phyloP scores from a whole-genome alignment of 148 eudicot species.

The Amaranthus palmeri region DNA sequence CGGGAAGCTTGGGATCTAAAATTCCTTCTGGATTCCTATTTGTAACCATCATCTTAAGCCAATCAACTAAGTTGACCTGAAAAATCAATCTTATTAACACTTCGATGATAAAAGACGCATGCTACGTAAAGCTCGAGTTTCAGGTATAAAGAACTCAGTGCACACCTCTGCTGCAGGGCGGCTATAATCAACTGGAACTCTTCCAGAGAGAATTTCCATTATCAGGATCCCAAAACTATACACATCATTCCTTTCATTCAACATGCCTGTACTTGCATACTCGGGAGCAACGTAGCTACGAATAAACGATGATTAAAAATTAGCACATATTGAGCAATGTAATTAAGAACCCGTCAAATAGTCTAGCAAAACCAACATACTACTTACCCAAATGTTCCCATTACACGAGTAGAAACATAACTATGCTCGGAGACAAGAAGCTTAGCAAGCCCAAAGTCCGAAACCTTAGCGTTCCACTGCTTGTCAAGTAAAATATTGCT shows the following conservation, averaged over 20 bases:
- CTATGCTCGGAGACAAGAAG: conserved; percentile 59
- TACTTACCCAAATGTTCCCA: conserved; percentile 75
- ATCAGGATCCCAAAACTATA: conserved; percentile 71
- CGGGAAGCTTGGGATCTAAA: conserved; percentile 62
- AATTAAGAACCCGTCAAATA: conserved; percentile 1
- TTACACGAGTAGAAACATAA: conserved; percentile 65
- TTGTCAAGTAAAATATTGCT: conserved; percentile 72
- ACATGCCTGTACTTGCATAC: conserved; percentile 78
- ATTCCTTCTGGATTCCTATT: conserved; percentile 57
- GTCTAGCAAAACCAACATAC: not conserved
- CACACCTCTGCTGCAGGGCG: conserved; percentile 65
- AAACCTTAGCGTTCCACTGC: conserved; percentile 65
- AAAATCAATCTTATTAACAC: conserved; percentile 13
- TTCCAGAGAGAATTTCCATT: conserved; percentile 70
- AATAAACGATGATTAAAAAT: conserved; percentile 9
- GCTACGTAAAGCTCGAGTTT: not conserved
- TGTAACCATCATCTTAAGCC: conserved; percentile 66
- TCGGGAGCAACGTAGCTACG: conserved; percentile 75
- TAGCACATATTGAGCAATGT: not conserved
- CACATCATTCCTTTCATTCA: conserved; percentile 72
- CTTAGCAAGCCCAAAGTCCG: conserved; percentile 76
- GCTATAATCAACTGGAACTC: conserved; percentile 63
- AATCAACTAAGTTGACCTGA: conserved; percentile 71
- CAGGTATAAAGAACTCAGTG: not conserved
- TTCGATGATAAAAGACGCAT: not conserved